Evolutionary conservation across 306 rosid genomes (phyloP), one percentile per base, ranked within the genome.

Genomic region (Trifolium subterraneum): DNA sequence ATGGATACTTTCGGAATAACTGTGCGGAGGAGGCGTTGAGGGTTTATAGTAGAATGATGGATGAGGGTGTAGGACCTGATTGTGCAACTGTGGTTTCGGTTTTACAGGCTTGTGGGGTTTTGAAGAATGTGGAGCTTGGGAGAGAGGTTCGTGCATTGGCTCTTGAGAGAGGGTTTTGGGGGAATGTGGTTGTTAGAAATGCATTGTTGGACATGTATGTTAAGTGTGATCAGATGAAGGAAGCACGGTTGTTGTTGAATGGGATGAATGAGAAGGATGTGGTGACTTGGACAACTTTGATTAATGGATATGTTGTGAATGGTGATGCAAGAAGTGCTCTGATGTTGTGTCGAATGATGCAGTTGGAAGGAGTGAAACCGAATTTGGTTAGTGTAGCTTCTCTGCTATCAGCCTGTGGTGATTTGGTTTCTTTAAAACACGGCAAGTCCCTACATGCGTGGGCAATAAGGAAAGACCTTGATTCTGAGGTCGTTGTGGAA

Each of bases 251-350:
- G 45, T 73, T 91, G 74, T 84, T 85, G 20, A 70, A 80, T 9
- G 78, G 54, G 51, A 83, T 86, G 71, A 68, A 36, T 41, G 86
- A 78, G 80, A 88, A 87, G 76, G 97, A 93, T 67, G 98, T 91
- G 61, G 89, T 93, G 79, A 84, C 94, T 18, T 93, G 98, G 98
- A 88, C 92, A 15, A 88, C 91, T 51, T 81, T 93, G 92, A 86
- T 91, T 44, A 88, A 83, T 70, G 97, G 97, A 61, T 89, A 83
- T 76, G 78, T 93, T 72, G 62, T 87, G 74, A 84, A 88, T 55
- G 88, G 88, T 36, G 91, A 93, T 79, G 74, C 87, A 16, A 81
- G 80, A 80, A 70, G 82, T 65, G 98, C 94, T 39, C 70, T 93
- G 80, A 77, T 69, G 64, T 84, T 91, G 78, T 88, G 90, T 84